Percentiles rank a stretch among this genome's conserved stretches.
phyloP scores from a whole-genome alignment of 768 basidiomycete genomes.

The Ramaria sp. region DNA sequence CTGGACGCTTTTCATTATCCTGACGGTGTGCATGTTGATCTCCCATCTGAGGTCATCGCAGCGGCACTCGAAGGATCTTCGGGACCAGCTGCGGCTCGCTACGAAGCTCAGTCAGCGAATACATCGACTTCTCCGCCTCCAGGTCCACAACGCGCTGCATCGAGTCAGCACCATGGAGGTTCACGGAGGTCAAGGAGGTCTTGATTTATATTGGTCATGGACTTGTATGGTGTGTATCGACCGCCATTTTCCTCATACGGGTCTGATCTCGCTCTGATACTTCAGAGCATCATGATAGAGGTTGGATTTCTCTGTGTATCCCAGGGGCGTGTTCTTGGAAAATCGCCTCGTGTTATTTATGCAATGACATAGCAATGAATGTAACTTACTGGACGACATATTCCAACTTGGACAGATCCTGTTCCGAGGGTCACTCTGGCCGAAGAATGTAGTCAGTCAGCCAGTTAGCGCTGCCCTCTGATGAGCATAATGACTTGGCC shows the following conservation, averaged over 20 bases:
- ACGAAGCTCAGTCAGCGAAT: neutral
- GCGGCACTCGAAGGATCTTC: conserved; percentile 69
- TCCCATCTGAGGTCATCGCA: conserved; percentile 86
- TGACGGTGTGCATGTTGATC: conserved; percentile 86
- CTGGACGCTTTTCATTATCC: conserved; percentile 73
- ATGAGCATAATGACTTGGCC: too few species aligned
- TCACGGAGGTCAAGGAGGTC: neutral
- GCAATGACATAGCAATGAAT: neutral
- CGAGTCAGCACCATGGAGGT: neutral
- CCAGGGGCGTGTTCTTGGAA: neutral
- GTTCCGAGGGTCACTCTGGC: too few species aligned
- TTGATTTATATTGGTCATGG: neutral
- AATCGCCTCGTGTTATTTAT: neutral
- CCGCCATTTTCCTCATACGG: neutral
- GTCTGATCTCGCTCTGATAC: neutral
- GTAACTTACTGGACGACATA: neutral
- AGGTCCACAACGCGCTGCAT: neutral
- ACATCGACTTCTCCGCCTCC: neutral
- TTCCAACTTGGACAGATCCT: neutral
- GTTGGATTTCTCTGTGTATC: neutral
- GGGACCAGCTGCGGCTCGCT: neutral
- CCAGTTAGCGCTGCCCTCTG: too few species aligned
- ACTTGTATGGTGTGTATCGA: neutral
- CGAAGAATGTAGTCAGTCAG: too few species aligned
- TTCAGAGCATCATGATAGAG: neutral